A percentile compares a stretch with the other conserved stretches of the same genome.
phyloP scores from a whole-genome alignment of 2,329 filamentous ascomycete species.

The Fusarium sp. region DNA sequence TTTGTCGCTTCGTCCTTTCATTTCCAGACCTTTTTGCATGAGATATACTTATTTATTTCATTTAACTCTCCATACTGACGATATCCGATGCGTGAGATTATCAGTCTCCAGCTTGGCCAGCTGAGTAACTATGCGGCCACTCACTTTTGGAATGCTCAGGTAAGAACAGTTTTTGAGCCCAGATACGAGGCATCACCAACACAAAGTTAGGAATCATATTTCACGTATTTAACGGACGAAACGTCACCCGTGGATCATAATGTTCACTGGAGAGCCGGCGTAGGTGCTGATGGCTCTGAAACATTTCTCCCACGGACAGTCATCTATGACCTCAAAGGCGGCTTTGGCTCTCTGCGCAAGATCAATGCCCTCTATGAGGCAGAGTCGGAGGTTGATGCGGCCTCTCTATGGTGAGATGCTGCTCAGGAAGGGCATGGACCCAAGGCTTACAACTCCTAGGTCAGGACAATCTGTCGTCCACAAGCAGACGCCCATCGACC shows the following conservation, averaged over 20 bases:
- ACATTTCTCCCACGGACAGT: constrained; percentile 93
- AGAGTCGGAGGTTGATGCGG: constrained; percentile 49
- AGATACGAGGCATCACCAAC: constrained; percentile 6
- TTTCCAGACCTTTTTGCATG: neutral
- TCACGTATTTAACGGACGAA: constrained; percentile 78
- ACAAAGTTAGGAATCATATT: constrained; percentile 85
- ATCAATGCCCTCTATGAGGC: constrained; percentile 88
- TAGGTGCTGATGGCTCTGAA: constrained; percentile 85
- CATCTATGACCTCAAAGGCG: constrained; percentile 95
- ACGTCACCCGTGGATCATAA: constrained; percentile 60
- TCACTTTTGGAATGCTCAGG: constrained; percentile 98
- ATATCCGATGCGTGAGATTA: constrained; percentile 85
- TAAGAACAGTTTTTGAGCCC: constrained; percentile 46
- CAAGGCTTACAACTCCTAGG: constrained; percentile 56
- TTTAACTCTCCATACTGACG: neutral
- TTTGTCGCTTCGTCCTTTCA: neutral
- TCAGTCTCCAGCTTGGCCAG: constrained; percentile 93
- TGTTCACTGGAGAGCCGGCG: constrained; percentile 86
- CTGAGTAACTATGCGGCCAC: constrained; percentile 93
- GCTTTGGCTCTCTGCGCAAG: constrained; percentile 88
- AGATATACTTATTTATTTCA: neutral
- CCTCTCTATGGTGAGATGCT: constrained; percentile 50
- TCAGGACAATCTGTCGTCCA: constrained; percentile 76
- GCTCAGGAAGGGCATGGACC: too few relatives aligned
- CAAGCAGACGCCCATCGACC: constrained; percentile 73